Conservation (phyloP, 2,329 filamentous ascomycete genomes). For the Chalara sp. region DNA sequence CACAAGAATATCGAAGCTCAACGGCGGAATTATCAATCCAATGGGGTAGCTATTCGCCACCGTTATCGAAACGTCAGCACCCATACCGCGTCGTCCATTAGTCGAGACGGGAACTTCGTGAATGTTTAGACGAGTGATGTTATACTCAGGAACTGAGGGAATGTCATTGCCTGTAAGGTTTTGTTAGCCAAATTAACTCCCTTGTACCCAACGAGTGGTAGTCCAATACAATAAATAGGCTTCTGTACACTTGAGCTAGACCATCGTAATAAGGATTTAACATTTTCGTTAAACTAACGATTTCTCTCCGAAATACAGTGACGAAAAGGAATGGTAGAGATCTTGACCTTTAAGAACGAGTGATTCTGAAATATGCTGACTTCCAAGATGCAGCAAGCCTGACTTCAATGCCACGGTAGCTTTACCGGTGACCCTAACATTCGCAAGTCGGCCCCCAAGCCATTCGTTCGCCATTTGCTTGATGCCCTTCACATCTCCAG, state of each 20-base stretch:
- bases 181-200: constrained; percentile 13
- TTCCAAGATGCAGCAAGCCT: constrained; percentile 72
- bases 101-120: constrained; percentile 57
- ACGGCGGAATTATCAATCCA: constrained; percentile 66
- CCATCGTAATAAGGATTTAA: no score
- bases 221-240: no score
- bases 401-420: constrained; percentile 69
- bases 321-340: constrained; percentile 57
- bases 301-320: constrained; percentile 56
- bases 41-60: constrained; percentile 75
- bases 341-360: constrained; percentile 78
- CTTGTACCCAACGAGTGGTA: neutral
- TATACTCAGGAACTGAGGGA: constrained; percentile 72
- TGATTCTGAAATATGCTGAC: constrained; percentile 66
- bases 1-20: constrained; percentile 80
- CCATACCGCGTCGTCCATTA: constrained; percentile 52
- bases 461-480: constrained; percentile 81
- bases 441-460: constrained; percentile 69
- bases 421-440: constrained; percentile 66
- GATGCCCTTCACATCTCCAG: constrained; percentile 71
- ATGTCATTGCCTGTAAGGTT: constrained; percentile 52
- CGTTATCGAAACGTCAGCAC: constrained; percentile 68
- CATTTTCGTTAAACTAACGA: constrained; percentile 27
- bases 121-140: constrained; percentile 75
- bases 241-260: no score